These are phyloP conservation scores for Microdochium nivale DNA, from an alignment of 2,329 filamentous ascomycete species.

Conservation along the genomic window DNA sequence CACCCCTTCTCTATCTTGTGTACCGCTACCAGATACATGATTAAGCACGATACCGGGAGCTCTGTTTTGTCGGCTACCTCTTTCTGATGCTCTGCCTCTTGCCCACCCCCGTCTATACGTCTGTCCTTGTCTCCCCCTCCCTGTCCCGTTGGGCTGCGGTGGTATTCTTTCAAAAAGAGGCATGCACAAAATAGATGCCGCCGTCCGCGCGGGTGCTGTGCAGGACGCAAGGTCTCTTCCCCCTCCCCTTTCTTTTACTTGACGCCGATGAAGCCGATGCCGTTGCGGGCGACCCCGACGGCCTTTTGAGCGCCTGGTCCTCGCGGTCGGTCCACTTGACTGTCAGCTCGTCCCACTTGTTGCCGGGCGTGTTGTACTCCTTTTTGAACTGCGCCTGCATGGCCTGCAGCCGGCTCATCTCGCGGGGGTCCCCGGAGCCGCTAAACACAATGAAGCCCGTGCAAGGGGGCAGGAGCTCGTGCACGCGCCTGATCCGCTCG, in stretches of 20 bases:
- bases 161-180: no score
- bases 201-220: no score
- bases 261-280: conserved; percentile 56
- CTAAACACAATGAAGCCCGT: conserved; percentile 58
- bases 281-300: conserved; percentile 46
- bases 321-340: conserved; percentile 62
- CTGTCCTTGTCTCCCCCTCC: no score
- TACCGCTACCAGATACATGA: no score
- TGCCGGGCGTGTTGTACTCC: conserved; percentile 55
- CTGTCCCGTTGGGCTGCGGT: no score
- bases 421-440: conserved; percentile 59
- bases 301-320: conserved; percentile 54
- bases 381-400: conserved; percentile 52
- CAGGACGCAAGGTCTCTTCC: no score
- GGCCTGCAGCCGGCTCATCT: conserved; percentile 53
- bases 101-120: no score
- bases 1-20: no score
- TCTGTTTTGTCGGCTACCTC: no score
- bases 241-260: conserved; percentile 35
- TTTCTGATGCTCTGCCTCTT: no score
- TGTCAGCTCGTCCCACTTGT: conserved; percentile 58
- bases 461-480: conserved; percentile 52
- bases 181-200: no score
- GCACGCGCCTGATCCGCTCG: conserved; percentile 42
- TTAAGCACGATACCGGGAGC: no score